Evolutionary conservation across 2,329 filamentous ascomycete genomes (phyloP), one percentile per base, ranked within the genome.

Genomic region (Rutstroemia sydowiana): DNA sequence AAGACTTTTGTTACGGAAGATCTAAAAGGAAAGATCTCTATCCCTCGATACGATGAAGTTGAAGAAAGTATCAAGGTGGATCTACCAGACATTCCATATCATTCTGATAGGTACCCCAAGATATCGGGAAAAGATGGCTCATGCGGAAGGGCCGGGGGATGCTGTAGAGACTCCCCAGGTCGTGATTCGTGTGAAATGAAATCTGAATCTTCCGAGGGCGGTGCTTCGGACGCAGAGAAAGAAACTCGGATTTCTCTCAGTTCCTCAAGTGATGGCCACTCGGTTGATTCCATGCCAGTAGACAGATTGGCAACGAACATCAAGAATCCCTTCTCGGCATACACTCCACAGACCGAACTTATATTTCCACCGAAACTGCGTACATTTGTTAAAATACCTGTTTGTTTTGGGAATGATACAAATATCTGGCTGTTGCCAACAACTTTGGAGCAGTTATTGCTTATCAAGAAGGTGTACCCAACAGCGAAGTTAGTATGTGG

Each of bases 221-320:
- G 46, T 3, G 58, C 59, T 34, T 57, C 59, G 2, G 52, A 57
- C 36, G 10, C 10, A 42, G 21, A 42, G 2, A 26, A 21, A 14
- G 18, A 87, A 51, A 87, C 76, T 0, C 85, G 95, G 55, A 88
- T 97, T 14, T 88, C 89, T 2, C 95, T 96, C 76, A 85, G 2
- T 97, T 97, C 69, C 97, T 97, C 75, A 91, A 84, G 55, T 89
- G 88, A 0, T 97, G 97, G 64, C 79, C 93, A 55, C 79, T 78
- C 16, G 20, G n/a, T 2, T 7, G 32, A 45, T 21, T n/a, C 8
- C 5, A 9, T 28, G 13, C 26, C 31, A 13, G 2, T 26, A 9
- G n/a, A 30, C 5, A 20, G 31, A 28, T 28, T 18, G 13, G 3
- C 14, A 5, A 21, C 13, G 13, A 44, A 37, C 14, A 51, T 57